These are phyloP conservation scores for Debaryomyces tyrocola DNA, from an alignment of 805 yeast species.

Conservation along the genomic window DNA sequence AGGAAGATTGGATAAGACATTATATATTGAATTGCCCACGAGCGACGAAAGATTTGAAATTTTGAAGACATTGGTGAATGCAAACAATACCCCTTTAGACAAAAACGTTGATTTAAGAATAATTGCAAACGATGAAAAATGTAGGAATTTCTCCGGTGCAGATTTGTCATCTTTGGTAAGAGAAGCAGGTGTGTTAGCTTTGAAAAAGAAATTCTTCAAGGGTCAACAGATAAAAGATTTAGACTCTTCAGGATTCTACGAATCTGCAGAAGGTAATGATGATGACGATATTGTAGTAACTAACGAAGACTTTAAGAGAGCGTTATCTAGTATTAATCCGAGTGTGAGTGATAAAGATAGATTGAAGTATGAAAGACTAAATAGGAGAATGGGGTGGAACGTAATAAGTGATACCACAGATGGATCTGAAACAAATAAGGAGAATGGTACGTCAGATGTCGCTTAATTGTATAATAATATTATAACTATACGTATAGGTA, in stretches of 20 bases:
- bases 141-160: constrained; percentile 93
- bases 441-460: background rate
- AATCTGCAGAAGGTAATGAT: constrained; percentile 20
- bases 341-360: constrained; percentile 89
- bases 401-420: constrained; percentile 29
- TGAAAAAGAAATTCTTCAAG: constrained; percentile 68
- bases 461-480: background rate
- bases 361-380: constrained; percentile 68
- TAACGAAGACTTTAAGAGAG: constrained; percentile 63
- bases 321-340: constrained; percentile 77
- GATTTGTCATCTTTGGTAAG: constrained; percentile 89
- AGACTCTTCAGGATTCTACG: constrained; percentile 37
- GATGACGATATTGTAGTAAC: constrained; percentile 54
- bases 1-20: constrained; percentile 90
- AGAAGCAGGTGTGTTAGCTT: constrained; percentile 90
- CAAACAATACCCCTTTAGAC: constrained; percentile 75
- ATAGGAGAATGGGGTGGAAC: constrained; percentile 75
- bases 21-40: constrained; percentile 86
- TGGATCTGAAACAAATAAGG: constrained; percentile 2
- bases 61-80: constrained; percentile 67
- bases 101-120: constrained; percentile 55
- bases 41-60: constrained; percentile 79
- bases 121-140: constrained; percentile 73
- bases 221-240: constrained; percentile 39
- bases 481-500: background rate